phyloP scores from a whole-genome alignment of 352 stramenopile species.

The Pythium aquatile region DNA sequence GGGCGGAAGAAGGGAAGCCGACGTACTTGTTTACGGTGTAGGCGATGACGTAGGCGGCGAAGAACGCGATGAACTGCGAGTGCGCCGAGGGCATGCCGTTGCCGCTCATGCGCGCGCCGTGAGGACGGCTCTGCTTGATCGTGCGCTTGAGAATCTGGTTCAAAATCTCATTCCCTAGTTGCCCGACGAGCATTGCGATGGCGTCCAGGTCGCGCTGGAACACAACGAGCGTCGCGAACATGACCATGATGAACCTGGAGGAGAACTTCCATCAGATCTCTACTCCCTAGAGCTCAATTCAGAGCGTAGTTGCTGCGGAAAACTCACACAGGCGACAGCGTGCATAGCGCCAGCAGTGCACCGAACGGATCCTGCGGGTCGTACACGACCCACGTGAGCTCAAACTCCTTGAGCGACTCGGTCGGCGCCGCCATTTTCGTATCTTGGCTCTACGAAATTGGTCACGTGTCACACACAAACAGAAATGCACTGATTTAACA shows the following conservation, averaged over 20 bases:
- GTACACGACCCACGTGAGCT: constrained; percentile 86
- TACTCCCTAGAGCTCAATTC: not conserved
- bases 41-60: constrained; percentile 61
- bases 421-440: constrained; percentile 7
- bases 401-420: constrained; percentile 58
- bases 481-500: not conserved
- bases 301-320: not conserved
- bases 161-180: constrained; percentile 70
- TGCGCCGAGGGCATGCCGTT: constrained; percentile 80
- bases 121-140: constrained; percentile 67
- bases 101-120: constrained; percentile 61
- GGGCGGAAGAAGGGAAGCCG: not conserved
- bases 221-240: constrained; percentile 71
- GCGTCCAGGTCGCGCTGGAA: constrained; percentile 81
- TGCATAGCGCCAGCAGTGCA: constrained; percentile 64
- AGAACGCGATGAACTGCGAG: constrained; percentile 82
- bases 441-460: not conserved
- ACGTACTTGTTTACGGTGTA: constrained; percentile 67
- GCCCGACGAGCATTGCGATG: constrained; percentile 65
- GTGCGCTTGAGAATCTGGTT: constrained; percentile 81
- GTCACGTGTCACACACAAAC: constrained; percentile 9
- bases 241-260: constrained; percentile 80
- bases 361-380: constrained; percentile 69
- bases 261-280: constrained; percentile 1
- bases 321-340: constrained; percentile 71